Conservation (phyloP, 2,329 filamentous ascomycete genomes). For the Aspergillus aculeatus region DNA sequence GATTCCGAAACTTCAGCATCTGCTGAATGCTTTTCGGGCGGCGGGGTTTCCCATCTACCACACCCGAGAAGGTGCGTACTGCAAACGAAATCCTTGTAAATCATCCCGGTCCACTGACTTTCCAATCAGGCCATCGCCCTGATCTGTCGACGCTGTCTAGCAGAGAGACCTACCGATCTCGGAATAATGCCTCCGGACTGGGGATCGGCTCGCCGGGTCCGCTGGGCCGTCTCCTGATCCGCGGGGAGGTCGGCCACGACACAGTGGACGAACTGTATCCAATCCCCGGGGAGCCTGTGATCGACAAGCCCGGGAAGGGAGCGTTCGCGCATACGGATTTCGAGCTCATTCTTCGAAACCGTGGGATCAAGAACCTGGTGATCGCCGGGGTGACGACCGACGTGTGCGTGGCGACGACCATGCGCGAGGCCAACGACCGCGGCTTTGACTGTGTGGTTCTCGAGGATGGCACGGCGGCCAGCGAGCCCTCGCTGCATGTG, state of each 20-base stretch:
- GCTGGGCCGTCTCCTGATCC: constrained; percentile 57
- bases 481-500: constrained; percentile 41
- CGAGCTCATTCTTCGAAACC: constrained; percentile 51
- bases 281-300: constrained; percentile 48
- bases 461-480: constrained; percentile 50
- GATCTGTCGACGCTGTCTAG: constrained; percentile 57
- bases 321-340: constrained; percentile 57
- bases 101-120: constrained; percentile 12
- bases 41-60: constrained; percentile 45
- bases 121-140: constrained; percentile 44
- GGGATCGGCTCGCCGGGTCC: constrained; percentile 55
- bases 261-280: constrained; percentile 56
- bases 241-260: constrained; percentile 59
- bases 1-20: constrained; percentile 41
- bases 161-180: constrained; percentile 55
- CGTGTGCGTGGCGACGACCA: constrained; percentile 56
- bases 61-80: constrained; percentile 44
- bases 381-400: constrained; percentile 57
- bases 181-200: constrained; percentile 51
- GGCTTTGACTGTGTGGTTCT: constrained; percentile 55
- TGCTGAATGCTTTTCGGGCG: constrained; percentile 41
- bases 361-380: constrained; percentile 53
- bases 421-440: constrained; percentile 57
- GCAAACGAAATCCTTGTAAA: neutral
- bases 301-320: constrained; percentile 56